These are phyloP conservation scores for Aquilaria yunnanensis DNA, from an alignment of 345 rosid species.

Conservation along the genomic window DNA sequence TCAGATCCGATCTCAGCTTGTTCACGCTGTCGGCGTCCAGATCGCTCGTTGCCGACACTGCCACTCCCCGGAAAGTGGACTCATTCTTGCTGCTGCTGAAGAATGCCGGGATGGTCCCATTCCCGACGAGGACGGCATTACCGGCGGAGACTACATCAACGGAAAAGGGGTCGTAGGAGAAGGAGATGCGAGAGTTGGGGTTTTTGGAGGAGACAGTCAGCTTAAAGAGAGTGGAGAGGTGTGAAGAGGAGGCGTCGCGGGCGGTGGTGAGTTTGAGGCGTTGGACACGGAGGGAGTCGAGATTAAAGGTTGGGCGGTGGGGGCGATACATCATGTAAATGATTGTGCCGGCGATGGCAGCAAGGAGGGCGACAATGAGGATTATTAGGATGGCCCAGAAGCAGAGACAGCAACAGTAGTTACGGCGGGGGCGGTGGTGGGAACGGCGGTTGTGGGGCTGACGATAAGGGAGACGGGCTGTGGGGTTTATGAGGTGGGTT, in stretches of 20 bases:
- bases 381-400: conserved; percentile 62
- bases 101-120: conserved; percentile 56
- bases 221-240: conserved; percentile 56
- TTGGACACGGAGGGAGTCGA: conserved; percentile 55
- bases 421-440: conserved; percentile 39
- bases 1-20: conserved; percentile 61
- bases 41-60: conserved; percentile 46
- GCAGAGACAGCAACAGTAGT: conserved; percentile 68
- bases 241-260: conserved; percentile 50
- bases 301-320: conserved; percentile 54
- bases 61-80: conserved; percentile 40
- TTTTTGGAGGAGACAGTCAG: conserved; percentile 62
- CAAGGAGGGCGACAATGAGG: conserved; percentile 49
- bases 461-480: conserved; percentile 45
- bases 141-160: conserved; percentile 26
- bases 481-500: conserved; percentile 44
- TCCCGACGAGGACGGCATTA: conserved; percentile 40
- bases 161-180: conserved; percentile 51
- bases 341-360: conserved; percentile 58
- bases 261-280: conserved; percentile 61
- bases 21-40: conserved; percentile 54
- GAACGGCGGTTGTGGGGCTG: conserved; percentile 59
- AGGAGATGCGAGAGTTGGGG: conserved; percentile 60
- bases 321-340: conserved; percentile 68
- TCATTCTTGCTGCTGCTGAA: conserved; percentile 44